Evolutionary conservation across 805 yeast genomes (phyloP).

Genomic region (Cyberlindnera euphorbiae): DNA sequence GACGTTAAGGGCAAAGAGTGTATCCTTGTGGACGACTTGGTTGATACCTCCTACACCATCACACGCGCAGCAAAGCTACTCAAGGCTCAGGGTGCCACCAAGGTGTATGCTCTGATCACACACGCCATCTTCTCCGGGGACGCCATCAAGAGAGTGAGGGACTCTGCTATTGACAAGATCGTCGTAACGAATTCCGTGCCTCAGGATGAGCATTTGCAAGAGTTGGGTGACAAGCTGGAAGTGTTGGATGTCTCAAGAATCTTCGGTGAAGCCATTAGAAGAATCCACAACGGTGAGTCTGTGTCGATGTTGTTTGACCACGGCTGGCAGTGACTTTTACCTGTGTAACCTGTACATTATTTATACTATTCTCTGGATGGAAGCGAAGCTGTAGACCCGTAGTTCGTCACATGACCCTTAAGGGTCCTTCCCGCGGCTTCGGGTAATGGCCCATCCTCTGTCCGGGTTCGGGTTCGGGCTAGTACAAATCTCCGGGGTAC

Average conservation of each 20-base stretch:
- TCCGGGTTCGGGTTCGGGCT: no score
- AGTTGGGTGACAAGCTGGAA: slow-evolving; percentile 58
- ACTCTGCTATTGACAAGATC: slow-evolving; percentile 72
- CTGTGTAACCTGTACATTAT: background rate
- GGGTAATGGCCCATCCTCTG: no score
- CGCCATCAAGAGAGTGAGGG: slow-evolving; percentile 66
- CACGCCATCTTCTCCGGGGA: slow-evolving; percentile 94
- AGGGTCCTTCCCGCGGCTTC: no score
- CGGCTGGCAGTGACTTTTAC: slow-evolving; percentile 34
- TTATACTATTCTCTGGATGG: background rate
- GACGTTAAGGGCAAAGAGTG: slow-evolving; percentile 85
- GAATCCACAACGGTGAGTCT: slow-evolving; percentile 96
- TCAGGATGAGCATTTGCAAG: slow-evolving; percentile 54
- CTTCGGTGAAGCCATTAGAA: slow-evolving; percentile 90
- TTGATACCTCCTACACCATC: slow-evolving; percentile 89
- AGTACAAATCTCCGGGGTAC: no score
- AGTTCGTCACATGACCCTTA: background rate
- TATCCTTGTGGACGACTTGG: slow-evolving; percentile 88
- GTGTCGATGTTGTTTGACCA: slow-evolving; percentile 91
- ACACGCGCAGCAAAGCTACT: slow-evolving; percentile 87
- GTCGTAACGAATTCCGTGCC: slow-evolving; percentile 92
- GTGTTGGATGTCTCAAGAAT: slow-evolving; percentile 84
- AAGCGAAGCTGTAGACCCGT: background rate
- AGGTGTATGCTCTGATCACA: slow-evolving; percentile 82
- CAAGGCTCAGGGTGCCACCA: slow-evolving; percentile 88